phyloP scores from a whole-genome alignment of 2,329 filamentous ascomycete genomes.

The Fusarium virguliforme region DNA sequence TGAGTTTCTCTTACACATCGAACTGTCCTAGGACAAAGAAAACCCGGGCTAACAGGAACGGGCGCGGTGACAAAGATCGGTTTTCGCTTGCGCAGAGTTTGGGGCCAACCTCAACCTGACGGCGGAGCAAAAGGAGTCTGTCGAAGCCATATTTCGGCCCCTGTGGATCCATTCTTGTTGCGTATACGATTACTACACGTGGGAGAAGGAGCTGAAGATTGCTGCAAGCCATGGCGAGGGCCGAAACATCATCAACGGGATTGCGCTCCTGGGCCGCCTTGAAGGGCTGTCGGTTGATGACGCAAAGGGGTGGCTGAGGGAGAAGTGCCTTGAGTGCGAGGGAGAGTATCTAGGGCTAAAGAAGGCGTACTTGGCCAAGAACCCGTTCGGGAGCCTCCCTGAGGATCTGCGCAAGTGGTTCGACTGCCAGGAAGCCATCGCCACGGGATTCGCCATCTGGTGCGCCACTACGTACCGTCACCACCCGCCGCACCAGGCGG shows the following conservation, averaged over 20 bases:
- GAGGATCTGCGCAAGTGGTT: constrained; percentile 1
- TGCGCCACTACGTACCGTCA: neutral
- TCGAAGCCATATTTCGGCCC: neutral
- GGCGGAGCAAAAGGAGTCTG: neutral
- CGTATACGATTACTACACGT: neutral
- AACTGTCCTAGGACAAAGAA: neutral
- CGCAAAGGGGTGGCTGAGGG: neutral
- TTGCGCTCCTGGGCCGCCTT: neutral
- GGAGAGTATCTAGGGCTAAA: neutral
- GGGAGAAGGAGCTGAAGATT: neutral
- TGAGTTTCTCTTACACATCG: neutral
- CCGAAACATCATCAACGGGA: neutral
- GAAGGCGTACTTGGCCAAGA: neutral
- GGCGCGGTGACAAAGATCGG: neutral
- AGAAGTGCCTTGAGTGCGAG: neutral
- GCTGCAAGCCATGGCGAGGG: neutral
- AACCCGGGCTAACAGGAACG: neutral
- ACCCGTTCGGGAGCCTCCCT: neutral
- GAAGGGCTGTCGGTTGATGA: neutral
- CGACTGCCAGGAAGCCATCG: neutral
- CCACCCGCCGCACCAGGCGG: neutral
- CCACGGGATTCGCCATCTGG: neutral
- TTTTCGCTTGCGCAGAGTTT: neutral
- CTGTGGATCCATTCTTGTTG: neutral
- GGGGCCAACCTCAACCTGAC: neutral